Evolutionary conservation across 169 alveolate genomes (phyloP), one percentile per base, ranked within the genome.

Genomic region (Eimeria falciformis): DNA sequence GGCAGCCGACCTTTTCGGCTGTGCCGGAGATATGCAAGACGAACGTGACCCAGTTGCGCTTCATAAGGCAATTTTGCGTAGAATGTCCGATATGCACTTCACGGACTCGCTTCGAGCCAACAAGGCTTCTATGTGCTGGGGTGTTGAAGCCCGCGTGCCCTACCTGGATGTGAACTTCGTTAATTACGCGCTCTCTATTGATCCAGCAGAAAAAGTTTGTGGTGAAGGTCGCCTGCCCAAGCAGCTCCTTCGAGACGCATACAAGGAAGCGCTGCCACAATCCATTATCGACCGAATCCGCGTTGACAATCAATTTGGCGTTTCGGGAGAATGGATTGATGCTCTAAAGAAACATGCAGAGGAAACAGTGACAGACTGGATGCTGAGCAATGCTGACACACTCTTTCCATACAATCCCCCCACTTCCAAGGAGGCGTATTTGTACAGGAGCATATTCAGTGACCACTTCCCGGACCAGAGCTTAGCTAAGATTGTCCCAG

Each of bases 71-170:
- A 12, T 45, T 33, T 69, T 50, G 2, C 11, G 40, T n/a, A 33
- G 77, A 17, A 21, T 47, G 62, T 21, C 50, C 27, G 53, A 53
- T 12, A 81, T 25, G 50, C 62, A 33, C 46, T 17, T 55, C 29
- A 81, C 75, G n/a, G 90, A 40, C 21, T 55, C 53, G 25, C 78
- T 50, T 5, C 91, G 98, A 62, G 98, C 98, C 43, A 95, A 96
- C 93, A 97, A 96, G 94, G 92, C 98, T 37, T 95, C 97, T 73
- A 93, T 94, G 96, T 96, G 97, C n/a, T 96, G 96, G 96, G 98
- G 98, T 4, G 94, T 97, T 0, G 98, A 97, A 94, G 98, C 97
- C 2, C 94, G 99, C 1, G 97, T 95, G 18, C 99, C 98, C 23
- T 97, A 96, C 91, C 95, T 97, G 58, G 98, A 97, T n/a, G 83